Conservation (phyloP, 2,329 filamentous ascomycete genomes). For the Eutypella sp. region DNA sequence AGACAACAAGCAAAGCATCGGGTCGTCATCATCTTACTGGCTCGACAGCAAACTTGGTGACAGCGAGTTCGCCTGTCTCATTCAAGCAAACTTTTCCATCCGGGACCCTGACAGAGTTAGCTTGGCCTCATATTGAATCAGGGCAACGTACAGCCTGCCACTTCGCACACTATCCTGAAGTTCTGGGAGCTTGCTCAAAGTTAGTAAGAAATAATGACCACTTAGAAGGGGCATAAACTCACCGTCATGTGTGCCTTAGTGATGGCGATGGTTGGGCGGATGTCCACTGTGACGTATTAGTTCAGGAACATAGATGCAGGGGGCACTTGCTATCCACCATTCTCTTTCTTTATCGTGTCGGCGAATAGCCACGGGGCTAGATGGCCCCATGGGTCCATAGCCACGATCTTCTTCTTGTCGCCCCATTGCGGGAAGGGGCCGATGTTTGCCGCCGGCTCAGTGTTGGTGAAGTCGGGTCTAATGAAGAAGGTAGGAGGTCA, state of each 20-base stretch:
- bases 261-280: slow-evolving; percentile 85
- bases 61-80: slow-evolving; percentile 76
- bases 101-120: slow-evolving; percentile 39
- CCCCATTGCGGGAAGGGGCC: slow-evolving; percentile 88
- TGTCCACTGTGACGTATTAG: slow-evolving; percentile 54
- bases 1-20: no score
- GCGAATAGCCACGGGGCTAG: slow-evolving; percentile 79
- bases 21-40: slow-evolving; percentile 67
- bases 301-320: neutral
- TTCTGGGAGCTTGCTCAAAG: slow-evolving; percentile 63
- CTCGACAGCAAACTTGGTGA: slow-evolving; percentile 96
- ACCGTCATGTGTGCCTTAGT: slow-evolving; percentile 90
- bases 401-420: slow-evolving; percentile 89
- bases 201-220: slow-evolving; percentile 6
- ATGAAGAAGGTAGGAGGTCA: neutral
- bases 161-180: slow-evolving; percentile 80
- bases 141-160: slow-evolving; percentile 59
- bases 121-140: neutral
- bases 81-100: slow-evolving; percentile 93
- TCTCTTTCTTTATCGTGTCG: slow-evolving; percentile 70
- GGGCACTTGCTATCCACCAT: slow-evolving; percentile 38
- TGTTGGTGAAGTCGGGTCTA: slow-evolving; percentile 67
- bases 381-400: slow-evolving; percentile 94
- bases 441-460: slow-evolving; percentile 84
- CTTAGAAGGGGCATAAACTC: neutral